These are phyloP conservation scores for Aspergillus panamensis DNA, from an alignment of 495 filamentous ascomycete genomes.

Conservation along the genomic window DNA sequence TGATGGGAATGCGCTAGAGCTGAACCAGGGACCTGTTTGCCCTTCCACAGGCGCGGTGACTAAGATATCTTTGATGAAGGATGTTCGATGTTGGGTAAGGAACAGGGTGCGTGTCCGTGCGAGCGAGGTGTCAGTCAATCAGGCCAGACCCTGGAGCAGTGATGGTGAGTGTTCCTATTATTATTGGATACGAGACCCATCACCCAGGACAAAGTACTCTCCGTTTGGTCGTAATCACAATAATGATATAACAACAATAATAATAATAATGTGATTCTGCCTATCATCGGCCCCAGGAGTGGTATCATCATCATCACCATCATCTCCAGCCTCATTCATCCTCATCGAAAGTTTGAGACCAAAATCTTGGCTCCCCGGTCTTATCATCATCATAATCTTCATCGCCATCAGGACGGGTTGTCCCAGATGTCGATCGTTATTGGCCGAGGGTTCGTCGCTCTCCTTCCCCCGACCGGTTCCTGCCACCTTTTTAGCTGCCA, in stretches of 20 bases:
- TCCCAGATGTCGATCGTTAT: not conserved
- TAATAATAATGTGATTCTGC: slow-evolving; percentile 2
- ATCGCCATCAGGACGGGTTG: not conserved
- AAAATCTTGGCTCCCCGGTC: not conserved
- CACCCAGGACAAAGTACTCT: not conserved
- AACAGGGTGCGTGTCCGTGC: slow-evolving; percentile 6
- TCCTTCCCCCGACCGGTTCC: not conserved
- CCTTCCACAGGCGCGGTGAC: not conserved
- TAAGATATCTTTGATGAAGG: not conserved
- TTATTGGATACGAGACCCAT: not conserved
- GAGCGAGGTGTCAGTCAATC: not conserved
- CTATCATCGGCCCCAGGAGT: too few relatives aligned
- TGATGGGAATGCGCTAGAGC: slow-evolving; percentile 10
- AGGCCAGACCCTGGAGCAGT: slow-evolving; percentile 4
- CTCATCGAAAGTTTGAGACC: not conserved
- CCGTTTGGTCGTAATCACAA: not conserved
- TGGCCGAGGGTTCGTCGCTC: not conserved
- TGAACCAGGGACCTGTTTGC: slow-evolving; percentile 10
- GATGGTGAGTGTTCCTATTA: not conserved
- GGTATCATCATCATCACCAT: not conserved
- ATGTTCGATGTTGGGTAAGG: not conserved
- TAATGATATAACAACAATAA: too few relatives aligned
- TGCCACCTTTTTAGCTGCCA: too few relatives aligned
- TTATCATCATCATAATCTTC: not conserved
- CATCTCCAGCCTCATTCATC: not conserved